Evolutionary conservation across 2,329 filamentous ascomycete genomes (phyloP).

Genomic region (Cladosporium sphaerospermum): DNA sequence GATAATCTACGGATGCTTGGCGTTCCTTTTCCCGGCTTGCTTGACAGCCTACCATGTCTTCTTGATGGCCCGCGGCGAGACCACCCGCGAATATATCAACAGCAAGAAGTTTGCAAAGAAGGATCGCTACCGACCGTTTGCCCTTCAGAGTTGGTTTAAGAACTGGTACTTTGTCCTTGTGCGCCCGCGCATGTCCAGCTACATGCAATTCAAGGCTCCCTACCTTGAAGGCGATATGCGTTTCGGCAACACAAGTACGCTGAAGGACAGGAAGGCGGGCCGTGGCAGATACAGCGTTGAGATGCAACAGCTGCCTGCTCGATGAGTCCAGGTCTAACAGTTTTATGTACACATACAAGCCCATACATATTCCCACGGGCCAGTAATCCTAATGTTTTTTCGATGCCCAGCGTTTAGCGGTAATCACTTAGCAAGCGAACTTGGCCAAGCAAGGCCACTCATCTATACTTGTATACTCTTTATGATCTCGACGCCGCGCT

Average conservation of each 20-base stretch:
- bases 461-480: not conserved
- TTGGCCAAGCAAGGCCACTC: not conserved
- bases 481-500: not conserved
- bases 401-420: no score
- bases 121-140: conserved; percentile 87
- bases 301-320: conserved; percentile 51
- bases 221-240: conserved; percentile 72
- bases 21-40: conserved; percentile 72
- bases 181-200: conserved; percentile 6
- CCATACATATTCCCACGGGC: not conserved
- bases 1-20: conserved; percentile 73
- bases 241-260: conserved; percentile 49
- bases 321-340: not conserved
- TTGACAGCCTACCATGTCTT: conserved; percentile 87
- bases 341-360: not conserved
- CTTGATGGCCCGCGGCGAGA: conserved; percentile 84
- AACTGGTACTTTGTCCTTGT: conserved; percentile 53
- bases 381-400: conserved; percentile 9
- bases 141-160: conserved; percentile 60
- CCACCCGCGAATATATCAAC: conserved; percentile 91
- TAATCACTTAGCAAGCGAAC: no score
- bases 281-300: conserved; percentile 56
- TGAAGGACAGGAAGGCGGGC: conserved; percentile 45
- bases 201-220: conserved; percentile 9
- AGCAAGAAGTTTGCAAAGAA: conserved; percentile 90